A percentile compares a stretch with the other conserved stretches of the same genome.
Evolutionary conservation across 2,329 filamentous ascomycete genomes (phyloP).

Genomic region (Sporothrix inflata): DNA sequence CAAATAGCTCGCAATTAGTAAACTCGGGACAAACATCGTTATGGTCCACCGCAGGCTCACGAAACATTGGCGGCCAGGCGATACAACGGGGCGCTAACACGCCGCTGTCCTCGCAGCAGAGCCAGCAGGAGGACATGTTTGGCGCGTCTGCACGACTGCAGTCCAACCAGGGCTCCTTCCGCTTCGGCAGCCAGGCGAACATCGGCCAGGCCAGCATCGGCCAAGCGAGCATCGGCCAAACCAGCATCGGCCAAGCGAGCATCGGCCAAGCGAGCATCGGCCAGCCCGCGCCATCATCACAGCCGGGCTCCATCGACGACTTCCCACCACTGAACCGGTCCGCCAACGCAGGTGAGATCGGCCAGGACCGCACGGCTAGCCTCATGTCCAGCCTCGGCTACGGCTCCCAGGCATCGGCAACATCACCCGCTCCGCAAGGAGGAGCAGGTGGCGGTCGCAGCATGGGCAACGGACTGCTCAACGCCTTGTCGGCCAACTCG

Average conservation of each 20-base stretch:
- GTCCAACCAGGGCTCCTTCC: conserved; percentile 53
- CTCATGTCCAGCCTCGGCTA: conserved; percentile 61
- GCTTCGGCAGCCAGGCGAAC: conserved; percentile 49
- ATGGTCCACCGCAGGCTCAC: conserved; percentile 57
- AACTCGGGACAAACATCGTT: conserved; percentile 55
- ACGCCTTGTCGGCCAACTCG: conserved; percentile 64
- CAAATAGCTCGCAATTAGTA: conserved; percentile 61
- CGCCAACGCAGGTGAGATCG: conserved; percentile 58
- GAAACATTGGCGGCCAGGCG: conserved; percentile 51
- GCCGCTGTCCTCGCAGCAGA: conserved; percentile 55
- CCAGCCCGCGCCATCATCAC: conserved; percentile 49
- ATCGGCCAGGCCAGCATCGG: neutral
- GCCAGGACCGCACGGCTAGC: conserved; percentile 56
- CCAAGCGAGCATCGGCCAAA: conserved; percentile 35
- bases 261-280: conserved; percentile 18
- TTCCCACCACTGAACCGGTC: conserved; percentile 65
- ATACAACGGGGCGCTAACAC: conserved; percentile 56
- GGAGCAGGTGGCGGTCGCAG: conserved; percentile 39
- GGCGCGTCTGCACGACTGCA: conserved; percentile 43
- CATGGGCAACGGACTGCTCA: conserved; percentile 62
- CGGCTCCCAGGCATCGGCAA: conserved; percentile 49
- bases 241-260: neutral
- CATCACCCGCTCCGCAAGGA: conserved; percentile 42
- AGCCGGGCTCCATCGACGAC: conserved; percentile 58
- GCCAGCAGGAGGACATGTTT: conserved; percentile 54